Evolutionary conservation across 202 grass and related monocot genomes (phyloP), one percentile per base, ranked within the genome.

Genomic region (Carex sylvatica): DNA sequence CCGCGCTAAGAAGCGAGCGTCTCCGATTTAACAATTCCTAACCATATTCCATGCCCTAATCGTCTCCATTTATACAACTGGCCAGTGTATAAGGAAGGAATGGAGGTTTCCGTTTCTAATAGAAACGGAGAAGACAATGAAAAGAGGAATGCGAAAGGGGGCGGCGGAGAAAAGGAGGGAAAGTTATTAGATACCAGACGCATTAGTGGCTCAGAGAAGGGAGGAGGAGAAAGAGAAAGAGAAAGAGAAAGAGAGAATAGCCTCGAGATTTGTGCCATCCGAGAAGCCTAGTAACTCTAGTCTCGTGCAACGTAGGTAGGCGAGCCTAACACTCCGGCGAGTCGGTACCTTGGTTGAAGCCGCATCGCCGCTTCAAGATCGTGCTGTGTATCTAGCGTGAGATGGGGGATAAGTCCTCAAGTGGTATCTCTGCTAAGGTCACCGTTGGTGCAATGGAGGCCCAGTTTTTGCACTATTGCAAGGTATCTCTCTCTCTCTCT

Each of bases 141-240:
- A 67, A 59, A 24, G 60, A 65, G 24, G 20, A 51, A 67, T 49
- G 47, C 61, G 36, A 67, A 82, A 54, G 46, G 79, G 2, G 61
- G 79, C 79, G 79, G 79, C 79, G 79, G 47, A 82, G 63, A 80
- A 80, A 80, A 22, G 78, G 78, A 82, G 79, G 61, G 61, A 82
- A 68, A 82, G 14, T 2, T 11, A 54, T 14, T n/a, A 65, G 63
- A 30, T 19, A 65, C 33, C 28, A 33, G 28, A 77, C 23, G 20
- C 9, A 61, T 2, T 8, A 80, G 77, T 64, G 33, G 15, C 52
- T 44, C 33, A 42, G 33, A 42, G 74, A 44, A 79, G 53, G 35
- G n/a, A 36, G 44, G 0, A n/a, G 9, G 6, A 36, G 30, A n/a
- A n/a, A 38, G 16, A 26, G 26, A 26, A 1, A 26, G 26, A 26